These are phyloP conservation scores for Dactylellina drechsleri DNA, from an alignment of 2,329 filamentous ascomycete species.

Conservation along the genomic window DNA sequence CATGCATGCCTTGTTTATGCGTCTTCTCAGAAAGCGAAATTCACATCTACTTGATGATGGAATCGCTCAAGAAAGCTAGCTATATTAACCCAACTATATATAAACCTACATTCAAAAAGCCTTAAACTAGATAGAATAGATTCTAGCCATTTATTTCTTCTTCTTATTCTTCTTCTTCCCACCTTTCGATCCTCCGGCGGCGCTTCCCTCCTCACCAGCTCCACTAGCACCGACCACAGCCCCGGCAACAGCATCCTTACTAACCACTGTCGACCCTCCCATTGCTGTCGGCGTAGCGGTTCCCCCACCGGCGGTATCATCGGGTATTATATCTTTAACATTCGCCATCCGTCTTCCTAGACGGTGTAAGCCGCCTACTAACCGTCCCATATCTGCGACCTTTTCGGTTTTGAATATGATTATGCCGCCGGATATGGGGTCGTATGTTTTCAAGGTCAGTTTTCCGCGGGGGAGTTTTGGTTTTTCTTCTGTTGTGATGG, in stretches of 20 bases:
- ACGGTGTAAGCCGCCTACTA: conserved; percentile 79
- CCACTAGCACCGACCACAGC: conserved; percentile 58
- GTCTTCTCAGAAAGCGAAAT: neutral
- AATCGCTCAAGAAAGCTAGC: too few species aligned
- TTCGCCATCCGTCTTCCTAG: conserved; percentile 71
- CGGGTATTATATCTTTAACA: conserved; percentile 65
- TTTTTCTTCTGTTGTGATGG: conserved; percentile 80
- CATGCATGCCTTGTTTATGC: neutral
- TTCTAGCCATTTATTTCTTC: conserved; percentile 23
- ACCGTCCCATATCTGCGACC: conserved; percentile 84
- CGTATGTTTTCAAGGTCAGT: conserved; percentile 88
- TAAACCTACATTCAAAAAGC: too few species aligned
- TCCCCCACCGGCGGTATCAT: conserved; percentile 61
- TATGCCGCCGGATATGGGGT: conserved; percentile 80
- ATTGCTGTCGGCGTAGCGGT: conserved; percentile 62
- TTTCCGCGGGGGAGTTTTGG: conserved; percentile 73
- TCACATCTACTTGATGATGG: neutral
- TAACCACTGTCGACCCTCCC: conserved; percentile 43
- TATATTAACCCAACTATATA: too few species aligned
- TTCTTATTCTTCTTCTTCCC: conserved; percentile 55
- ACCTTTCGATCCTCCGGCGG: conserved; percentile 60
- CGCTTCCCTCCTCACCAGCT: conserved; percentile 62
- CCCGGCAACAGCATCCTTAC: conserved; percentile 61
- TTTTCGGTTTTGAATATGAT: conserved; percentile 94
- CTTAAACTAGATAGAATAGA: too few species aligned